Evolutionary conservation across 352 stramenopile species (phyloP).

Genomic region (Phytopythium oedochilum): DNA sequence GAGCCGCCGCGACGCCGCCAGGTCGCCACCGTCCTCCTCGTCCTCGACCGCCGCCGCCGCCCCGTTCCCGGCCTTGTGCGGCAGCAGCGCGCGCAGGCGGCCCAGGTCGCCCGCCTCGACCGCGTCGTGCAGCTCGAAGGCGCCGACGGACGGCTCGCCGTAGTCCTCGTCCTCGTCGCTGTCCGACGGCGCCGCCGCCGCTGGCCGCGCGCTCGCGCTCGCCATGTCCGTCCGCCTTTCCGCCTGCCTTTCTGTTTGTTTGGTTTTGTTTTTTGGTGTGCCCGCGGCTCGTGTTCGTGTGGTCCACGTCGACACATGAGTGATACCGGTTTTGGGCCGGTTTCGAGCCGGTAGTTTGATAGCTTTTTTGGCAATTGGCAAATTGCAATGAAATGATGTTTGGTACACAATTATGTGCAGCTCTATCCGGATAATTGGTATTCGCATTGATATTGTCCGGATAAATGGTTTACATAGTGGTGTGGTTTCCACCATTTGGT

Average conservation of each 20-base stretch:
- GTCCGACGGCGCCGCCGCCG: constrained; percentile 4
- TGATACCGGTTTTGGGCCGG: no score
- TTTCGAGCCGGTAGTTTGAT: no score
- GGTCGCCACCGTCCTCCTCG: neutral
- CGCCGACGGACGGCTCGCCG: constrained; percentile 27
- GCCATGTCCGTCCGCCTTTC: neutral
- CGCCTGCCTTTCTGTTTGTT: neutral
- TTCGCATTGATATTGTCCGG: no score
- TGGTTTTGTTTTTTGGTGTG: no score
- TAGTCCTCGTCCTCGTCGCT: constrained; percentile 35
- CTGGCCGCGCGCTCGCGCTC: neutral
- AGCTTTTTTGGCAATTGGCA: no score
- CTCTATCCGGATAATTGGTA: no score
- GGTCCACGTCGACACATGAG: no score
- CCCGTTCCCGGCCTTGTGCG: constrained; percentile 12
- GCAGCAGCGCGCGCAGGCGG: constrained; percentile 44
- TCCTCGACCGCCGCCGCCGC: neutral
- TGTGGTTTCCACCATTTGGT: no score
- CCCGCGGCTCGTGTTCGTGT: no score
- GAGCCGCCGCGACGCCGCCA: constrained; percentile 15
- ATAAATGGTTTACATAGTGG: no score
- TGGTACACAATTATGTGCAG: no score
- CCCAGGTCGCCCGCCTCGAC: constrained; percentile 45
- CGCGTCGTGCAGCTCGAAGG: constrained; percentile 59
- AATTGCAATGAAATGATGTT: no score